Evolutionary conservation across 2,329 filamentous ascomycete genomes (phyloP).

Genomic region (Cercospora nicotianae): DNA sequence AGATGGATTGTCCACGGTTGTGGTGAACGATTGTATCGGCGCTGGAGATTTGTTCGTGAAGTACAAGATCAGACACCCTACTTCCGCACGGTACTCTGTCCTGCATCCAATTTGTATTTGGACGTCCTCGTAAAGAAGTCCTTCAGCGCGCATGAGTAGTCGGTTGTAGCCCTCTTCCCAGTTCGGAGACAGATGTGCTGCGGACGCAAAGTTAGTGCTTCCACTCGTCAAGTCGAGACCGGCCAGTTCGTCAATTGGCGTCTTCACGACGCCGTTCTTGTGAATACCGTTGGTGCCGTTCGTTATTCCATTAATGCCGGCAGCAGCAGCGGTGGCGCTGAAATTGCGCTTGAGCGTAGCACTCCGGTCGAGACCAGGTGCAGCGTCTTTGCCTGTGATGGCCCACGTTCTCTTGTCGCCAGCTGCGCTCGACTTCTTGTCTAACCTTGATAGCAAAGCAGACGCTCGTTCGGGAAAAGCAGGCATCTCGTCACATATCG

Average conservation of each 20-base stretch:
- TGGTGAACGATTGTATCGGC: constrained; percentile 86
- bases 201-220: constrained; percentile 82
- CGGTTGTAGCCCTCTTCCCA: constrained; percentile 91
- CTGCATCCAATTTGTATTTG: constrained; percentile 91
- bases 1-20: constrained; percentile 77
- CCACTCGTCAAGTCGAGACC: constrained; percentile 75
- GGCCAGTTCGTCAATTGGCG: constrained; percentile 62
- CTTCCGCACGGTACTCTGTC: constrained; percentile 91
- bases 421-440: constrained; percentile 84
- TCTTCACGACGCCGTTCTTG: constrained; percentile 33
- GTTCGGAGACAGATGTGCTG: constrained; percentile 86
- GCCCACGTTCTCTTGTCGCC: constrained; percentile 97
- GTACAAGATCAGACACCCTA: constrained; percentile 93
- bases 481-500: constrained; percentile 97
- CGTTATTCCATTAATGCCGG: constrained; percentile 39
- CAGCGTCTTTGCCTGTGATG: constrained; percentile 88
- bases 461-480: constrained; percentile 95
- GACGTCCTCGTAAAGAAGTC: constrained; percentile 89
- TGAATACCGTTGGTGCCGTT: constrained; percentile 30
- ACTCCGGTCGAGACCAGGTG: constrained; percentile 65
- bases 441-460: constrained; percentile 83
- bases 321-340: constrained; percentile 43
- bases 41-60: constrained; percentile 92
- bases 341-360: constrained; percentile 85
- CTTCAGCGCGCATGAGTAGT: constrained; percentile 76